Evolutionary conservation across 164 flowering plant species (phyloP), one percentile per base, ranked within the genome.

Genomic region (Amborella trichopoda): DNA sequence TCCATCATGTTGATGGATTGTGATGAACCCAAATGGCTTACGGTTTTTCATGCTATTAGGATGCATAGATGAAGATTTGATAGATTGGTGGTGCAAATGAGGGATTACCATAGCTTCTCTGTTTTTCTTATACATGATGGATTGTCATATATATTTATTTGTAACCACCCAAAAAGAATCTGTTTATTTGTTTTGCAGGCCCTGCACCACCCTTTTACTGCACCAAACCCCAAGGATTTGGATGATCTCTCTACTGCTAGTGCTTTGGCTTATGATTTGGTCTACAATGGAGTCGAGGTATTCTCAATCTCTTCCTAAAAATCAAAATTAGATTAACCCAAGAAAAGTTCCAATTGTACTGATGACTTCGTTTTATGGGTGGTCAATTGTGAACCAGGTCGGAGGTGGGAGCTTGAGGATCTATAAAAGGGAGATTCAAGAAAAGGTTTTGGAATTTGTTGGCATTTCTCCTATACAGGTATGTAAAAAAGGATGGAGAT

Each of bases 331-430:
- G n/a, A n/a, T n/a, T n/a, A n/a, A n/a, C n/a, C n/a, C n/a, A n/a
- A n/a, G n/a, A n/a, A n/a, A n/a, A n/a, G n/a, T n/a, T n/a, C n/a
- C n/a, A n/a, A 8, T 33, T 5, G 24, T 16, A 40, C 8, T 50
- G 36, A 39, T 23, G 9, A 33, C 28, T 4, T 40, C n/a, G 17
- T 36, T 12, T 49, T 43, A 28, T 20, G 8, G n/a, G 43, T 56
- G 23, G 20, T 26, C 28, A 40, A 14, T 55, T 55, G 16, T 30
- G 22, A 28, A 28, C 47, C 64, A 90, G 95, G 83, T 90, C 75
- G 98, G 98, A 49, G 98, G 98, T 23, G 98, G 98, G 52, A 90
- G 98, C 59, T 70, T 90, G 64, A 81, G 98, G 75, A 90, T 83
- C 40, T 76, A 72, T 52, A 83, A 78, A 63, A 88, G 95, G 10